Base-by-base conservation (phyloP, 768 basidiomycete species). In the Tulasnella sp. region DNA sequence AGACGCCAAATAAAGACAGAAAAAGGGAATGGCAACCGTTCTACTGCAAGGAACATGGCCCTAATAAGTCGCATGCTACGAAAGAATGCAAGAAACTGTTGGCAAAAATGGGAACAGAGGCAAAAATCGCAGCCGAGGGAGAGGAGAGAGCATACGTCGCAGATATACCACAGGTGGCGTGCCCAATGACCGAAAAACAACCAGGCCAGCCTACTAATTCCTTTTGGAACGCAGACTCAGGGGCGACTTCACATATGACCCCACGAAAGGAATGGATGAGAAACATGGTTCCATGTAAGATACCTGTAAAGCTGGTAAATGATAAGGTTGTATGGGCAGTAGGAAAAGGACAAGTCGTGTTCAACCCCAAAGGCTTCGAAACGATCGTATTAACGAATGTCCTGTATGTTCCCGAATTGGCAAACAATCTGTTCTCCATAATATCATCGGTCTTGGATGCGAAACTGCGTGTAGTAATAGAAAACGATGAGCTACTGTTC, bases 401-500 rank as follows among this genome's bases (percentile, higher is more conserved):
- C 16, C 31, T 77, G 37, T 77, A 77, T 60, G 48, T 77, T 16
- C 54, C 76, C 7, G 4, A 41, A 0, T 40, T 77, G 4, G 3
- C 3, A 31, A 48, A 41, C 76, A 77, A 77, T 77, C 76, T 77
- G 12, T 77, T 60, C 48, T 77, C 76, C 0, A 58, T 77, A 18
- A 8, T 77, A 5, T 16, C 31, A 6, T n/a, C 76, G 1, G 41
- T 60, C 9, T 4, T 50, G 4, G 54, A 28, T 6, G 8, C 11
- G 18, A 77, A 77, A 31, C 48, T 54, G 7, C 31, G 18, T 31
- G 54, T 60, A 0, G 20, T 28, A 11, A 77, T 77, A 18, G 31
- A 77, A n/a, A 37, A 41, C 24, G 8, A 11, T 2, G n/a, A 77
- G n/a, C n/a, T 77, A 8, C 16, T 60, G 18, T 54, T 77, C 2